Evolutionary conservation across 129 eudicot genomes (phyloP).

Genomic region (Helichrysum umbraculigerum): DNA sequence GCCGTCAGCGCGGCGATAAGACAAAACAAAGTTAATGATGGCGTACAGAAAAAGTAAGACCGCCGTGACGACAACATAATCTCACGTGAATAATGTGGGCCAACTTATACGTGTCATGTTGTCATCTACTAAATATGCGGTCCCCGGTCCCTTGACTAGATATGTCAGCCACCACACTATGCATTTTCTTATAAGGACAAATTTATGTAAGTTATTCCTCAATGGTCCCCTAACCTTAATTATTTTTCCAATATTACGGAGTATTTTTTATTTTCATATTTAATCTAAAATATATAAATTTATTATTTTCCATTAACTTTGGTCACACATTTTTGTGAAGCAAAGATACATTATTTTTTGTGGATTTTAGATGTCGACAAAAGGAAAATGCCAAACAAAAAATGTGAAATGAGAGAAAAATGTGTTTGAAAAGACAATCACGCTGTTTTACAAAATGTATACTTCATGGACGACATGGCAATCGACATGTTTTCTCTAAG

Average conservation of each 20-base stretch:
- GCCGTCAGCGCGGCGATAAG: constrained; percentile 23
- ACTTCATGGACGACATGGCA: no score
- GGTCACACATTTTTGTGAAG: no score
- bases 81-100: constrained; percentile 32
- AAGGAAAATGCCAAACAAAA: no score
- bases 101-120: constrained; percentile 24
- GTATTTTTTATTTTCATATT: no score
- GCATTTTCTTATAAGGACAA: constrained; percentile 1
- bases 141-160: constrained; percentile 25
- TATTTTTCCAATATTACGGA: not conserved
- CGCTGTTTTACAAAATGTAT: no score
- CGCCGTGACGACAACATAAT: constrained; percentile 30
- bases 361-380: no score
- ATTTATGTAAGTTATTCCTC: not conserved
- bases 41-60: constrained; percentile 24
- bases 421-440: no score
- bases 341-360: no score
- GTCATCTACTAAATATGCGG: constrained; percentile 19
- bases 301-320: no score
- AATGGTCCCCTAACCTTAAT: not conserved
- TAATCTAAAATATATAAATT: no score
- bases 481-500: no score
- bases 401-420: no score
- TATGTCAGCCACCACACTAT: constrained; percentile 21
- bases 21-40: constrained; percentile 22